Evolutionary conservation across 1,284 basidiomycete genomes (phyloP), one percentile per base, ranked within the genome.

Genomic region (Marasmius fiardii): DNA sequence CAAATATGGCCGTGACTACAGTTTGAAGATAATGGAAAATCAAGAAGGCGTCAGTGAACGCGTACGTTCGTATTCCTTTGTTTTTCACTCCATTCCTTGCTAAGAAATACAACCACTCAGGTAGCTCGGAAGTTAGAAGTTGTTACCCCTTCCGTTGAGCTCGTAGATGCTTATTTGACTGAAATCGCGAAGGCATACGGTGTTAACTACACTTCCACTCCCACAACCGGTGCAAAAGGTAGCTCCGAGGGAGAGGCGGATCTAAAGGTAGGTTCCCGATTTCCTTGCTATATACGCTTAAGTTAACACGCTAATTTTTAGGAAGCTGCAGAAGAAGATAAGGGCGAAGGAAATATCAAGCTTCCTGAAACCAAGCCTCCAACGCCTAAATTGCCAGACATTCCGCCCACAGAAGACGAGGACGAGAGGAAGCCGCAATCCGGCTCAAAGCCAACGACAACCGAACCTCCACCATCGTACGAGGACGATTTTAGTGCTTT

Each of bases 151-250:
- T 77, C 86, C 1, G 16, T 75, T 1, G 83, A 86, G 41, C 78
- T 96, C 6, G 92, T 98, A 10, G 89, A 96, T 65, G 86, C 83
- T n/a, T 95, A 95, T 69, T 76, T 95, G 12, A 71, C 74, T 43
- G 94, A 96, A 70, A 96, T 97, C 59, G 90, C 93, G 1, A 91
- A 86, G 67, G 93, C 88, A 1, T 97, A 96, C 64, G 81, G 83
- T 1, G 79, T 95, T n/a, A 70, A 79, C 47, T 95, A 90, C 88
- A 66, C 74, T 1, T 74, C 85, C n/a, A 21, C 33, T 33, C 11
- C 41, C 31, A 24, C 35, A 28, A 35, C 21, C 6, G 20, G n/a
- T 16, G 34, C n/a, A 23, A 37, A 54, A 20, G 49, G 37, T 23
- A 63, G 59, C 34, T 47, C 45, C 21, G 44, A 39, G 43, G 39